These are phyloP conservation scores for Austroboletus eburneus DNA, from an alignment of 768 basidiomycete species.

Conservation along the genomic window DNA sequence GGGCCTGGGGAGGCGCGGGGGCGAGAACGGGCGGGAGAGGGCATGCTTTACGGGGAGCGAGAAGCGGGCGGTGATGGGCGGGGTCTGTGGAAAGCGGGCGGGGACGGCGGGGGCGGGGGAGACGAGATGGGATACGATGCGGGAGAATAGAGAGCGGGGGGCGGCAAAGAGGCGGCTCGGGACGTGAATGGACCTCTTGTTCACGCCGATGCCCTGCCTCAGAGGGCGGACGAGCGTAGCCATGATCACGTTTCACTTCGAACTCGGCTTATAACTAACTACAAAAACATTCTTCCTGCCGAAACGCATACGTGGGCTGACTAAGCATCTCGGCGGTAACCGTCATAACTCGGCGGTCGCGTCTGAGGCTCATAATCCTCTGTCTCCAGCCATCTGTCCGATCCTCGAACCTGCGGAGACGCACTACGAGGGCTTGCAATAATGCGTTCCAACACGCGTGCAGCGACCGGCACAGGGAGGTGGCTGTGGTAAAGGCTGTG, in stretches of 20 bases:
- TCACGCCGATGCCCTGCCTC: conserved; percentile 18
- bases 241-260: conserved; percentile 17
- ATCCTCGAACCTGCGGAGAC: no score
- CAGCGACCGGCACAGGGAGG: conserved; percentile 23
- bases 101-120: conserved; percentile 38
- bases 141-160: conserved; percentile 52
- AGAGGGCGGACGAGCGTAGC: conserved; percentile 23
- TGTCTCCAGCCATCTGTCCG: no score
- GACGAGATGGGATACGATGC: conserved; percentile 53
- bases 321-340: conserved; percentile 39
- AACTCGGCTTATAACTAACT: no score
- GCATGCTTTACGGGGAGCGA: conserved; percentile 54
- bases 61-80: conserved; percentile 34
- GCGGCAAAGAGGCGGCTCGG: conserved; percentile 44
- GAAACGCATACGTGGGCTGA: conserved; percentile 15
- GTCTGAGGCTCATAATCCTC: background rate
- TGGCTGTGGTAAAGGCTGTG: conserved; percentile 23
- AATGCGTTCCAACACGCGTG: conserved; percentile 27
- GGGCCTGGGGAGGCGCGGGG: conserved; percentile 57
- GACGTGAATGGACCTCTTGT: conserved; percentile 43
- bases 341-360: background rate
- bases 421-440: conserved; percentile 12
- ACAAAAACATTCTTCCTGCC: no score
- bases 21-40: conserved; percentile 42
- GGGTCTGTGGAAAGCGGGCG: conserved; percentile 10